phyloP scores from a whole-genome alignment of 2,329 filamentous ascomycete genomes.

The Coniochaeta hoffmannii region DNA sequence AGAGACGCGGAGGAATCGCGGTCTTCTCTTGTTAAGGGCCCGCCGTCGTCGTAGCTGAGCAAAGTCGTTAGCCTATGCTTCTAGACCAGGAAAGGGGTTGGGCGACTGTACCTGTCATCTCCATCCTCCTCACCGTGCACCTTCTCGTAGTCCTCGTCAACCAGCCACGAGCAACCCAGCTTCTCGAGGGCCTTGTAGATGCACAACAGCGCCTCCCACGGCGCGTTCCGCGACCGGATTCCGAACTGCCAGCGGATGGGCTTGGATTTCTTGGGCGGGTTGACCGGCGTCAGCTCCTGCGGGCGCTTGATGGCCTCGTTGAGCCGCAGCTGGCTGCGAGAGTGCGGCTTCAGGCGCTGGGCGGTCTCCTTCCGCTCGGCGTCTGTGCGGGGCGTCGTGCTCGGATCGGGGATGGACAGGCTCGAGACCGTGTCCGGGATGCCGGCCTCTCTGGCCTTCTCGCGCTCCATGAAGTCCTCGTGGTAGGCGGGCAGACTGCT shows the following conservation, averaged over 20 bases:
- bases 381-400: conserved; percentile 45
- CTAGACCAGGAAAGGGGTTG: background rate
- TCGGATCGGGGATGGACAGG: conserved; percentile 40
- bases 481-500: conserved; percentile 89
- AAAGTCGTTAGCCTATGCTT: background rate
- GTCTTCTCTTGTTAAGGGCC: background rate
- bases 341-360: conserved; percentile 78
- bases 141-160: conserved; percentile 51
- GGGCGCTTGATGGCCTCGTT: conserved; percentile 56
- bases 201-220: conserved; percentile 87
- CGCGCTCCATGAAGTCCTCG: conserved; percentile 77
- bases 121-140: conserved; percentile 32
- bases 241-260: conserved; percentile 97
- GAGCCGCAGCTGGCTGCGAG: conserved; percentile 60
- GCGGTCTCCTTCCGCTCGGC: conserved; percentile 78
- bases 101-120: conserved; percentile 28
- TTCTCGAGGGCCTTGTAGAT: conserved; percentile 89
- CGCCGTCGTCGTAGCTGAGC: conserved; percentile 20
- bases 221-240: conserved; percentile 87
- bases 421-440: conserved; percentile 35
- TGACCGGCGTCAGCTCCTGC: conserved; percentile 55
- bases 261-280: conserved; percentile 62
- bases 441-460: conserved; percentile 42
- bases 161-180: conserved; percentile 82
- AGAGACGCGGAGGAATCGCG: conserved; percentile 13